phyloP scores from a whole-genome alignment of 176 grass and related monocot genomes.

The Rhynchospora pubera region DNA sequence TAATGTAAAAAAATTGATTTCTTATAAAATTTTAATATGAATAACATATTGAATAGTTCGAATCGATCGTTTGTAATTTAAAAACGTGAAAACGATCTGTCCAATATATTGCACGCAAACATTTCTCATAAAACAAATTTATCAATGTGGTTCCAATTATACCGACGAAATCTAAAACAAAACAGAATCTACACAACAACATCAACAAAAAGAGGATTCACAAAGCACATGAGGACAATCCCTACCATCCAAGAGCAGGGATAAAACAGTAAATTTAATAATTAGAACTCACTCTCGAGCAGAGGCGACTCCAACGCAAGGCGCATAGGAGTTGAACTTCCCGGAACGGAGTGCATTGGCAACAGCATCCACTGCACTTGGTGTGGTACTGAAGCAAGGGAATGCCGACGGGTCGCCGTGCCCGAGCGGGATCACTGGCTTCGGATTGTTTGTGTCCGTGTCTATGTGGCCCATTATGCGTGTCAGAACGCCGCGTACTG shows the following conservation, averaged over 20 bases:
- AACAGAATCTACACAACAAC: not conserved
- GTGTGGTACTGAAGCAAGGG: constrained; percentile 42
- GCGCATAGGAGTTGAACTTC: constrained; percentile 31
- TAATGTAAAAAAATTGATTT: too few species aligned
- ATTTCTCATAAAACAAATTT: not conserved
- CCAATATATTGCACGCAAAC: too few species aligned
- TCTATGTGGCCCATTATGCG: constrained; percentile 33
- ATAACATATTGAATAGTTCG: too few species aligned
- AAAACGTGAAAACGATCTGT: too few species aligned
- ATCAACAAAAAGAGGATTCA: not conserved
- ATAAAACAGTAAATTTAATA: not conserved
- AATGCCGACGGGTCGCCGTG: constrained; percentile 55
- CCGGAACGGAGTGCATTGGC: constrained; percentile 27
- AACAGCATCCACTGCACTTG: constrained; percentile 47
- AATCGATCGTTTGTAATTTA: too few species aligned
- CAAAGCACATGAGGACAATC: not conserved
- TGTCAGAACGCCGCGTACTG: constrained; percentile 35
- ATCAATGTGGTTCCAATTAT: not conserved
- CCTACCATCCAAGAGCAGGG: not conserved
- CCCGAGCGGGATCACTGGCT: constrained; percentile 37
- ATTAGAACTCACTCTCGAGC: constrained; percentile 25
- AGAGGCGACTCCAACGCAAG: constrained; percentile 23
- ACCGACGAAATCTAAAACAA: not conserved
- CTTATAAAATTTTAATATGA: too few species aligned
- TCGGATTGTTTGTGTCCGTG: not conserved